phyloP scores from a whole-genome alignment of 164 flowering plant species.

The Berberis vulgaris region DNA sequence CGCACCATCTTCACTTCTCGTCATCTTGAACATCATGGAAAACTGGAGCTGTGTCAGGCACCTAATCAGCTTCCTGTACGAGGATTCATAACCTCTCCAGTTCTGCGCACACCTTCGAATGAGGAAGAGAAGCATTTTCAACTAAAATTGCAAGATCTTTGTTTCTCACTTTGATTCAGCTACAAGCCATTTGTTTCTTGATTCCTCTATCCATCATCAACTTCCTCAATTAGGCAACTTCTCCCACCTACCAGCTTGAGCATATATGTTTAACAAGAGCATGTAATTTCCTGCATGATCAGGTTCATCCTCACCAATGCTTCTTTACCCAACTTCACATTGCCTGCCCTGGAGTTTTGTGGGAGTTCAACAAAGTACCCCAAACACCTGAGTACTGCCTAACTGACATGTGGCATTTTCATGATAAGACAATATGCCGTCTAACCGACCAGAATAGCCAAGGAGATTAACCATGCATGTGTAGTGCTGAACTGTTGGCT shows the following conservation, averaged over 20 bases:
- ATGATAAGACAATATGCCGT: conserved; percentile 4
- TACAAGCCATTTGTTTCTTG: conserved; percentile 7
- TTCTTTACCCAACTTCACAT: conserved; percentile 4
- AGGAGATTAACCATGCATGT: conserved; percentile 11
- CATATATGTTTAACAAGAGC: conserved; percentile 5
- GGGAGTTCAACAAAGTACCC: conserved; percentile 7
- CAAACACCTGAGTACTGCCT: conserved; percentile 6
- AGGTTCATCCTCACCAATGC: conserved; percentile 8
- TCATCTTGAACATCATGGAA: conserved; percentile 10
- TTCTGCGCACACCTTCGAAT: conserved; percentile 3
- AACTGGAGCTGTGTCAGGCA: conserved; percentile 4
- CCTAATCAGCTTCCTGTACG: conserved; percentile 5
- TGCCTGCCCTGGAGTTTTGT: conserved; percentile 1
- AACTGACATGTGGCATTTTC: not conserved
- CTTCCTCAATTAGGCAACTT: conserved; percentile 10
- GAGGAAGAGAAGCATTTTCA: conserved; percentile 4
- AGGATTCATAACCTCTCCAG: conserved; percentile 4
- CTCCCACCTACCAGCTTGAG: conserved; percentile 9
- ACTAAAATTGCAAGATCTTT: conserved; percentile 2
- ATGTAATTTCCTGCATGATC: conserved; percentile 2
- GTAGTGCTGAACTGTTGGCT: conserved; percentile 4
- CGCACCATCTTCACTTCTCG: conserved; percentile 6
- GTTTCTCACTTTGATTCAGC: conserved; percentile 7
- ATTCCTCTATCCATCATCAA: conserved; percentile 7
- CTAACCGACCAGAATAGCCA: conserved; percentile 7